Evolutionary conservation across 768 basidiomycete genomes (phyloP).

Genomic region (Heimioporus sp.): DNA sequence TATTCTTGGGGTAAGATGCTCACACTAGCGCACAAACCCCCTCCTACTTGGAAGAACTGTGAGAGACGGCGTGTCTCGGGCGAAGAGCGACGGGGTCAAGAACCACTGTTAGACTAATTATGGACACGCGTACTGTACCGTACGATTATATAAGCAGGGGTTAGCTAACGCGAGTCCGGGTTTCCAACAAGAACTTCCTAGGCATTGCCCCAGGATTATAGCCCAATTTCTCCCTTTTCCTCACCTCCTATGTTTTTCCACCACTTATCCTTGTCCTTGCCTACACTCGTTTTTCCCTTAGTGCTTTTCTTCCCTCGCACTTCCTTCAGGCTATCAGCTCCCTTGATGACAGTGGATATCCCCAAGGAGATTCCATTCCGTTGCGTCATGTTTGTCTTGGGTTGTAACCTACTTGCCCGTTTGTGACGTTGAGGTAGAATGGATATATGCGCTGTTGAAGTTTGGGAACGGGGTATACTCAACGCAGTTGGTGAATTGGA

Average conservation of each 20-base stretch:
- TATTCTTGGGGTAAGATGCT: no score
- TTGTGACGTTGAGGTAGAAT: not conserved
- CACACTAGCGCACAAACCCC: no score
- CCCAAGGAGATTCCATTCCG: conserved; percentile 66
- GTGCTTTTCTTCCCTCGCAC: conserved; percentile 5
- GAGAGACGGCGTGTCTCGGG: no score
- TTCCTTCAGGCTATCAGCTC: conserved; percentile 11
- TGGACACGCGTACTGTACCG: no score
- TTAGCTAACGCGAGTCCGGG: no score
- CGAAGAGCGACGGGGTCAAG: no score
- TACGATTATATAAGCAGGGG: no score
- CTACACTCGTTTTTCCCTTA: not conserved
- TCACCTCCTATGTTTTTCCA: conserved; percentile 42
- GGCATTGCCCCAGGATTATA: not conserved
- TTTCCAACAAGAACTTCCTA: no score
- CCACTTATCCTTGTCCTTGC: conserved; percentile 32
- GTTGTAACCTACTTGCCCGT: not conserved
- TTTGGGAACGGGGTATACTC: not conserved
- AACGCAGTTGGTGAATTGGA: not conserved
- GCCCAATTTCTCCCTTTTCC: conserved; percentile 3
- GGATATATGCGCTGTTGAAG: not conserved
- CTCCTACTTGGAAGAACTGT: no score
- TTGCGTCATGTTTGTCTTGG: not conserved
- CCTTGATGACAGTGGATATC: conserved; percentile 48
- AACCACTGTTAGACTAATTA: no score